Evolutionary conservation across 345 rosid species (phyloP), one percentile per base, ranked within the genome.

Genomic region (Eutrema heterophyllum): DNA sequence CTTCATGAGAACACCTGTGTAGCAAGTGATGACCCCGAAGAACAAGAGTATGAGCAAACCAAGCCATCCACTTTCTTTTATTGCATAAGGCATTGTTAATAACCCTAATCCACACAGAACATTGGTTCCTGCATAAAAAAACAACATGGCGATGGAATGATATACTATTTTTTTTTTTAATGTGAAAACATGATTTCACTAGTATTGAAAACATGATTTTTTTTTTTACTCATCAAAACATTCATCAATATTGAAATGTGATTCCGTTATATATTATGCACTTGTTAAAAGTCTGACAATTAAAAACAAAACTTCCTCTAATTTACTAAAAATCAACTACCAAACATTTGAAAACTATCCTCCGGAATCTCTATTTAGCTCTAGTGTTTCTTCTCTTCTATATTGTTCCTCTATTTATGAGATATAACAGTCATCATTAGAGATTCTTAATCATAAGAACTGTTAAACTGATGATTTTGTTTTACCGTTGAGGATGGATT

Each of bases 11-110:
- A 82, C 75, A 40, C 92, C 97, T 2, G 96, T 87, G 69, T 89
- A 86, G 68, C 86, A 88, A 50, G 86, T 77, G 48, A 88, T 71
- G 64, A 80, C 14, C 50, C 86, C 89, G 5, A 87, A 86, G 45
- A 86, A 52, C 65, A 84, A 36, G 24, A 94, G 88, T 45, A 91
- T 52, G 21, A 68, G 4, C 36, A 91, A 80, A 74, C 97, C 87
- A n/a, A 81, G 70, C 95, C 89, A 89, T 55, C 98, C 98, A 81
- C 93, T 90, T 84, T 89, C 89, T 76, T 79, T 84, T 52, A 91
- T 67, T 2, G 93, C 90, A 56, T 85, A 89, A 35, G 97, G 95
- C 74, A 85, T 82, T 48, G 98, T 81, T 41, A 88, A 79, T 26
- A 89, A 77, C 70, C 94, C 94, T 30, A 91, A 60, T 35, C 97